Conservation (phyloP, 2,329 filamentous ascomycete genomes). For the Monilinia polystroma region DNA sequence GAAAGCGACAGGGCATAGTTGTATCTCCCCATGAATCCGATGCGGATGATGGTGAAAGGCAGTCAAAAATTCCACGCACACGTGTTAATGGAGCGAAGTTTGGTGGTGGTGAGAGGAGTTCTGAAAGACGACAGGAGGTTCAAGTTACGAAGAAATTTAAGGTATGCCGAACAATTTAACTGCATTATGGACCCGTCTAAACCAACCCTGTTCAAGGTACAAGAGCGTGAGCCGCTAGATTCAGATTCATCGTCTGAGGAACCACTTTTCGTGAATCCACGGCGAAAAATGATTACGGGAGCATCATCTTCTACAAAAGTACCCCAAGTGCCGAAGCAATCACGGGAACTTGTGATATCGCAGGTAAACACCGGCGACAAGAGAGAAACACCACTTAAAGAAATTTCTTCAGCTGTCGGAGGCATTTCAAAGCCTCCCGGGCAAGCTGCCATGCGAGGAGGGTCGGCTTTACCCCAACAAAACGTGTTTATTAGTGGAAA, state of each 20-base stretch:
- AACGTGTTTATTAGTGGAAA: slow-evolving; percentile 33
- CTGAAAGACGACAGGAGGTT: neutral
- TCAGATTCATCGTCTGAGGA: slow-evolving; percentile 17
- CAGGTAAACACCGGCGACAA: neutral
- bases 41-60: slow-evolving; percentile 27
- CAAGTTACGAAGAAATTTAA: slow-evolving; percentile 4
- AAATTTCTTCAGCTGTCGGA: neutral
- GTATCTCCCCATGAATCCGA: slow-evolving; percentile 23
- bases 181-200: no score
- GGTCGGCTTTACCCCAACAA: slow-evolving; percentile 20
- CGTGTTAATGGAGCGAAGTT: no score
- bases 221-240: neutral
- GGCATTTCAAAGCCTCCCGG: slow-evolving; percentile 7
- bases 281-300: neutral
- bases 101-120: neutral
- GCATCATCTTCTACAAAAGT: slow-evolving; percentile 1
- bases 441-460: slow-evolving; percentile 31
- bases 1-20: slow-evolving; percentile 25
- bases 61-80: slow-evolving; percentile 19
- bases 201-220: neutral
- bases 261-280: neutral
- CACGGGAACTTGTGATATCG: neutral
- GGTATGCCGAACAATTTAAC: neutral
- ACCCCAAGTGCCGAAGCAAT: neutral
- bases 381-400: neutral